These are phyloP conservation scores for Penicillium odoratum DNA, from an alignment of 495 filamentous ascomycete genomes.

Conservation along the genomic window DNA sequence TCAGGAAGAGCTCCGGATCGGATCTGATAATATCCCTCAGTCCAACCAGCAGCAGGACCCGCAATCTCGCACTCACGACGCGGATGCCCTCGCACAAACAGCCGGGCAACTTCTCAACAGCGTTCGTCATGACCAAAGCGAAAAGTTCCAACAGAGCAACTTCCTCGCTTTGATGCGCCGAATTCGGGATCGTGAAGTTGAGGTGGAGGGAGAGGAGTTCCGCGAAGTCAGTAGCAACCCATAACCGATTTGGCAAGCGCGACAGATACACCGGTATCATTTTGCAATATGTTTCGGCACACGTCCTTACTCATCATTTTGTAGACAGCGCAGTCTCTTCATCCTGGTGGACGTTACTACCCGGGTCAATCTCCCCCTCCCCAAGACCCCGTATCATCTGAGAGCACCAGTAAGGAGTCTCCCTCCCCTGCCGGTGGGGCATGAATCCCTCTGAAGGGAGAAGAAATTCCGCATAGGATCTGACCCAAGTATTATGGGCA, in stretches of 20 bases:
- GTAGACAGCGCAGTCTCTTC: constrained; percentile 49
- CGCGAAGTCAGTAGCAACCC: constrained; percentile 55
- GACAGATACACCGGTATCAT: constrained; percentile 42
- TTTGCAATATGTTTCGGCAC: constrained; percentile 25
- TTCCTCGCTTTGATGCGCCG: constrained; percentile 77
- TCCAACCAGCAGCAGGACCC: constrained; percentile 29
- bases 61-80: constrained; percentile 39
- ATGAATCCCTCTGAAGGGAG: constrained; percentile 7
- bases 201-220: constrained; percentile 54
- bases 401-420: constrained; percentile 24
- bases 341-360: constrained; percentile 52
- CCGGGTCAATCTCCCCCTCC: constrained; percentile 30
- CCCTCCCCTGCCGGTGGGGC: constrained; percentile 9
- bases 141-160: constrained; percentile 76
- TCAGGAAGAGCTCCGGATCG: constrained; percentile 43
- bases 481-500: constrained; percentile 18
- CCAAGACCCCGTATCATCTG: constrained; percentile 9
- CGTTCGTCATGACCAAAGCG: constrained; percentile 62
- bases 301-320: constrained; percentile 39
- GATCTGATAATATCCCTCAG: constrained; percentile 50
- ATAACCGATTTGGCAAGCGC: constrained; percentile 36
- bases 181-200: constrained; percentile 54
- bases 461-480: constrained; percentile 13
- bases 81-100: constrained; percentile 68
- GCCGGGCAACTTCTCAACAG: constrained; percentile 71